phyloP scores from a whole-genome alignment of 768 basidiomycete species.

The Mycena floridula region DNA sequence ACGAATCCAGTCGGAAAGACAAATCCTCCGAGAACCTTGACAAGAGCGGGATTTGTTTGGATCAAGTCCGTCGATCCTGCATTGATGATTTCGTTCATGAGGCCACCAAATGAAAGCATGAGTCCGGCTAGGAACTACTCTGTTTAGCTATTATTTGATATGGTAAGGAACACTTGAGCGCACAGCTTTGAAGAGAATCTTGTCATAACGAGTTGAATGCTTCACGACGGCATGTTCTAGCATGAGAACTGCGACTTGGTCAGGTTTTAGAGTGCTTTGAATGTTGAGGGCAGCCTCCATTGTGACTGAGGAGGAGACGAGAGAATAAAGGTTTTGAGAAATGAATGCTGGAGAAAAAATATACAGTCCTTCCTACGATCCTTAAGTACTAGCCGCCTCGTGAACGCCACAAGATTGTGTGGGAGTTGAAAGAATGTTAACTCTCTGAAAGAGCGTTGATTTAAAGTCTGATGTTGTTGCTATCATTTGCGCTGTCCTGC shows the following conservation, averaged over 20 bases:
- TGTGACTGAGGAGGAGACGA: too few species aligned
- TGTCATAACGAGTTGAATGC: conserved; percentile 56
- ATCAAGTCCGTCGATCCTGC: conserved; percentile 52
- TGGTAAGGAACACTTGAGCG: conserved; percentile 18
- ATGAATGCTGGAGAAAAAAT: too few species aligned
- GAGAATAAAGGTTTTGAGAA: too few species aligned
- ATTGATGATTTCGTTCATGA: conserved; percentile 52
- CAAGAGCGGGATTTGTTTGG: conserved; percentile 54
- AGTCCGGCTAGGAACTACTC: conserved; percentile 58
- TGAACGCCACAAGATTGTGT: too few species aligned
- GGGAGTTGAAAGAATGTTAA: too few species aligned
- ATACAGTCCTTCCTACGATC: too few species aligned
- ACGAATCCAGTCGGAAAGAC: conserved; percentile 75
- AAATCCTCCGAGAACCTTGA: conserved; percentile 61
- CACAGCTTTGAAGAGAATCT: conserved; percentile 64
- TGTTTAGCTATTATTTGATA: background rate
- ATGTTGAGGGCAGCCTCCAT: too few species aligned
- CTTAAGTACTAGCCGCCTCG: too few species aligned
- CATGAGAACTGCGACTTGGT: conserved; percentile 49
- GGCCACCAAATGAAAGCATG: conserved; percentile 69
- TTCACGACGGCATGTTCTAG: conserved; percentile 53
- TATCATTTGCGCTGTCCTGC: too few species aligned
- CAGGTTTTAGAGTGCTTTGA: conserved; percentile 47
- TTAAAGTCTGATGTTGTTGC: too few species aligned
- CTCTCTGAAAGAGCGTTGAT: too few species aligned